A percentile compares a stretch with the other conserved stretches of the same genome.
Evolutionary conservation across 2,329 filamentous ascomycete species (phyloP).

Genomic region (Beauveria sp.): DNA sequence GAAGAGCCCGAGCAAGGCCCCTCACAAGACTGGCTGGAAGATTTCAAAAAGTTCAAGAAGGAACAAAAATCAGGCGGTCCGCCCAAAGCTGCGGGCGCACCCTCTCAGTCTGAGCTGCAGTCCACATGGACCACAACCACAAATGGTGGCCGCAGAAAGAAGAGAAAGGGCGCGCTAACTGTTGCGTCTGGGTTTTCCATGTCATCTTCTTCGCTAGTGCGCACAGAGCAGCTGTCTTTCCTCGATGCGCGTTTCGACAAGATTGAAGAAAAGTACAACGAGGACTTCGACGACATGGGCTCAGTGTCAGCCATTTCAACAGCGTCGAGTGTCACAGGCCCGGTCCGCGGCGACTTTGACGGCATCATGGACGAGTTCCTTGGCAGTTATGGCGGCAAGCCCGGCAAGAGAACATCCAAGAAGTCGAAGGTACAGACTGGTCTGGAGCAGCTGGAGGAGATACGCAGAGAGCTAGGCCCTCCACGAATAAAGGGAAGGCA

Average conservation of each 20-base stretch:
- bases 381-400: constrained; percentile 56
- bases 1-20: constrained; percentile 52
- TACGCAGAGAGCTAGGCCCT: constrained; percentile 71
- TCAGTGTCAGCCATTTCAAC: constrained; percentile 56
- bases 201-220: constrained; percentile 78
- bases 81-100: constrained; percentile 31
- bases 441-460: constrained; percentile 83
- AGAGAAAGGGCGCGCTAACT: constrained; percentile 89
- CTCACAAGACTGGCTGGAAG: constrained; percentile 79
- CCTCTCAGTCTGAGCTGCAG: constrained; percentile 55
- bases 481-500: constrained; percentile 47
- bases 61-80: constrained; percentile 48
- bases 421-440: constrained; percentile 76
- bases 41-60: constrained; percentile 92
- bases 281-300: constrained; percentile 40
- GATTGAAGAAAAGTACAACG: constrained; percentile 69
- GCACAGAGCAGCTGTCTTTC: constrained; percentile 79
- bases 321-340: constrained; percentile 59
- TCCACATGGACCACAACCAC: constrained; percentile 70
- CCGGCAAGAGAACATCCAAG: constrained; percentile 67
- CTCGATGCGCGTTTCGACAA: constrained; percentile 89
- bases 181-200: constrained; percentile 83
- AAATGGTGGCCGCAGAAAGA: constrained; percentile 77
- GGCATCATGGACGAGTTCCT: constrained; percentile 90
- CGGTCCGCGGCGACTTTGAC: constrained; percentile 73